A percentile compares a stretch with the other conserved stretches of the same genome.
phyloP scores from a whole-genome alignment of 345 rosid genomes.

The Pistacia integerrima region DNA sequence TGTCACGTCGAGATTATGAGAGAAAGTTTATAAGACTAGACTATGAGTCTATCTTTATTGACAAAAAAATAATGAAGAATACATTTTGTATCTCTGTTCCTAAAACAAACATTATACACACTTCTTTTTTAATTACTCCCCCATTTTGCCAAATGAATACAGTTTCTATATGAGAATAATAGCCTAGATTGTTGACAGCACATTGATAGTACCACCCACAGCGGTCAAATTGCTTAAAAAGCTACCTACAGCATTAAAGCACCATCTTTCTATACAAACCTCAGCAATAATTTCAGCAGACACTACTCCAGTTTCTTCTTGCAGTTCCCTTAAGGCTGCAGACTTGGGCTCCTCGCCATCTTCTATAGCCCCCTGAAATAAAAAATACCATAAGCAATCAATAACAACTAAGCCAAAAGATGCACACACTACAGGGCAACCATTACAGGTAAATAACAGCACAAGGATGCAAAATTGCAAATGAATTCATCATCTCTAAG shows the following conservation, averaged over 20 bases:
- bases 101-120: neutral
- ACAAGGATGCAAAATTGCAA: neutral
- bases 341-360: conserved; percentile 91
- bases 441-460: neutral
- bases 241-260: conserved; percentile 4
- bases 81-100: neutral
- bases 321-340: conserved; percentile 84
- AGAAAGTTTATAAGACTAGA: too few species aligned
- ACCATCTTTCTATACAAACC: conserved; percentile 39
- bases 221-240: neutral
- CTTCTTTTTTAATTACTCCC: neutral
- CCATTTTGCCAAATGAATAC: neutral
- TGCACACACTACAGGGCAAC: neutral
- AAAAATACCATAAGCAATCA: conserved; percentile 10
- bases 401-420: conserved; percentile 11
- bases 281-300: conserved; percentile 85
- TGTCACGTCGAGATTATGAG: too few species aligned
- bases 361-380: conserved; percentile 83
- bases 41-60: too few species aligned
- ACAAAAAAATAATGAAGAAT: too few species aligned
- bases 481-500: neutral
- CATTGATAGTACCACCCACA: neutral
- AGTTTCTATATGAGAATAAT: neutral
- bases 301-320: conserved; percentile 88
- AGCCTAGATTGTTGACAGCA: neutral